phyloP scores from a whole-genome alignment of 805 yeast species.

The Metahyphopichia silvanorum region DNA sequence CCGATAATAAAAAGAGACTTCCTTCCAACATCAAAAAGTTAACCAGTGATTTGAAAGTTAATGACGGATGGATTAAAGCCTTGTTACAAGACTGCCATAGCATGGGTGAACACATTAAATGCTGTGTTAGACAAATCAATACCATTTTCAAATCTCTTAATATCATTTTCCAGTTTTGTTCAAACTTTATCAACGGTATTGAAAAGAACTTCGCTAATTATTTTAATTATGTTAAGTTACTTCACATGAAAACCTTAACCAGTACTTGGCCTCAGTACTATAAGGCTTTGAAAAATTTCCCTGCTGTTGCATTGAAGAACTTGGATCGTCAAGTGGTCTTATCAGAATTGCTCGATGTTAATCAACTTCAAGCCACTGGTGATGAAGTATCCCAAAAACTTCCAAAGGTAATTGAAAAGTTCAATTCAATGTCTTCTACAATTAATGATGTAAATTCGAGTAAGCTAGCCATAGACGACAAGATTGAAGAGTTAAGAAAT shows the following conservation, averaged over 20 bases:
- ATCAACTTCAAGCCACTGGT: slow-evolving; percentile 27
- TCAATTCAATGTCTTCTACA: slow-evolving; percentile 27
- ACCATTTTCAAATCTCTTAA: slow-evolving; percentile 44
- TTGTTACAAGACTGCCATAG: slow-evolving; percentile 38
- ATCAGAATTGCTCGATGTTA: slow-evolving; percentile 27
- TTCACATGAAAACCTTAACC: slow-evolving; percentile 40
- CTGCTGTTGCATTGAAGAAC: slow-evolving; percentile 32
- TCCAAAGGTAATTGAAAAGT: slow-evolving; percentile 27
- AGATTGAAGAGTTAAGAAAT: slow-evolving; percentile 39
- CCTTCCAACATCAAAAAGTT: slow-evolving; percentile 15
- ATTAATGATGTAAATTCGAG: slow-evolving; percentile 37
- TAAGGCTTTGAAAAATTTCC: slow-evolving; percentile 31
- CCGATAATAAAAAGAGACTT: slow-evolving; percentile 1
- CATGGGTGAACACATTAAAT: slow-evolving; percentile 25
- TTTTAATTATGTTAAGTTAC: slow-evolving; percentile 30
- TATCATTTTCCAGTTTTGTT: slow-evolving; percentile 47
- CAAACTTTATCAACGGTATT: slow-evolving; percentile 47
- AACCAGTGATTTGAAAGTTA: slow-evolving; percentile 37
- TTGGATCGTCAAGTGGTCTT: slow-evolving; percentile 17
- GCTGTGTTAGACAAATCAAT: slow-evolving; percentile 31
- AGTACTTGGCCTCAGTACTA: slow-evolving; percentile 35
- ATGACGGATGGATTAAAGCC: slow-evolving; percentile 52
- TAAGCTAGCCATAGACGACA: slow-evolving; percentile 33
- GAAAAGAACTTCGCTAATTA: slow-evolving; percentile 43
- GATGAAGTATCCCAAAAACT: slow-evolving; percentile 19